Base-by-base conservation (phyloP, 192 early-diverging fungal species). In the Entomortierella parvispora region DNA sequence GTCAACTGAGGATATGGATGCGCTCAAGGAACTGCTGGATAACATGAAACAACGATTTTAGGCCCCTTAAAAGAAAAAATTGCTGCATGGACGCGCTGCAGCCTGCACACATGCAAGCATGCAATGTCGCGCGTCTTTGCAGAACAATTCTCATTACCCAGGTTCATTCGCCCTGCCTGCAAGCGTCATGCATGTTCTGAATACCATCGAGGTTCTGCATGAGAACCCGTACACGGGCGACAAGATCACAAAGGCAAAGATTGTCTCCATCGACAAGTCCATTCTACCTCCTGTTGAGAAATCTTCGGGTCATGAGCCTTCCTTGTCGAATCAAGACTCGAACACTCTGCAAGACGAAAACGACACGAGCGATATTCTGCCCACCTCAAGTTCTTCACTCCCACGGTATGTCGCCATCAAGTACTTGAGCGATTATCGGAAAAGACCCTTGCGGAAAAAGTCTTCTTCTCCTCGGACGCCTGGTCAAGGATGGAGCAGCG, bases 151-250 rank as follows among this genome's bases (percentile, higher is more conserved):
- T n/a, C n/a, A n/a, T n/a, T n/a, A n/a, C n/a, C n/a, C n/a, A n/a
- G n/a, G n/a, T n/a, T n/a, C n/a, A n/a, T n/a, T n/a, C n/a, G n/a
- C n/a, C n/a, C n/a, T n/a, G n/a, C n/a, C n/a, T n/a, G n/a, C n/a
- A n/a, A n/a, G 9, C 42, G 33, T 28, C 12, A 77, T 77, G 74
- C 55, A 58, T 58, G 40, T 77, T 6, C 65, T 77, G 26, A 62
- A 46, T 10, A 57, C 46, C 3, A 2, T 53, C 20, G 60, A 68
- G 61, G 55, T 68, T 22, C 32, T 77, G 4, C 66, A 77, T 25
- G 74, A 77, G 61, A 77, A 77, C 61, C 74, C 74, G 0, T 68
- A 77, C 49, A 77, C 74, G 3, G 74, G 74, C 14, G 74, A 77
- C 55, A 77, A 48, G 66, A 77, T 77, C 33, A 64, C 48, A 11